These are phyloP conservation scores for Candida pseudoviswanathii DNA, from an alignment of 1,139 yeast genomes.

Conservation along the genomic window DNA sequence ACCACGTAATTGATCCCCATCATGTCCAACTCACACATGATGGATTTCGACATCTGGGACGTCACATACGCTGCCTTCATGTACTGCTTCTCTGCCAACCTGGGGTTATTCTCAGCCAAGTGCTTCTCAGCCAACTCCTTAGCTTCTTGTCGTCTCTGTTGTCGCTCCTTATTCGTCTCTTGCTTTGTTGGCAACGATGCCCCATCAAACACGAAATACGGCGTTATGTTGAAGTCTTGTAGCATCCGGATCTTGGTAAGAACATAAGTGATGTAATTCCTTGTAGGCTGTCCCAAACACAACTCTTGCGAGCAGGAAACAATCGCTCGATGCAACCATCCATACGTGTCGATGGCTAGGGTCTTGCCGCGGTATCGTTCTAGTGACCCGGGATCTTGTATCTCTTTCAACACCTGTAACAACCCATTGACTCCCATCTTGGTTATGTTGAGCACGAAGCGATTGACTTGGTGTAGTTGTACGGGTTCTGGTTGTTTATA, in stretches of 20 bases:
- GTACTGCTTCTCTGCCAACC: slow-evolving; percentile 66
- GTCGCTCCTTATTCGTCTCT: slow-evolving; percentile 70
- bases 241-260: slow-evolving; percentile 68
- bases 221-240: slow-evolving; percentile 67
- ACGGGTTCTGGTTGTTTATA: background rate
- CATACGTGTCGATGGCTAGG: slow-evolving; percentile 91
- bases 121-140: slow-evolving; percentile 55
- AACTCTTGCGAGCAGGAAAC: slow-evolving; percentile 84
- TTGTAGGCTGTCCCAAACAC: slow-evolving; percentile 71
- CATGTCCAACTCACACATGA: slow-evolving; percentile 71
- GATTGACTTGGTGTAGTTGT: background rate
- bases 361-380: slow-evolving; percentile 70
- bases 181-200: slow-evolving; percentile 80
- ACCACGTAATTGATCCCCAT: slow-evolving; percentile 71
- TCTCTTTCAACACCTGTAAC: slow-evolving; percentile 70
- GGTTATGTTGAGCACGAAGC: background rate
- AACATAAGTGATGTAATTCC: slow-evolving; percentile 61
- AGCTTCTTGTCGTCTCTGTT: slow-evolving; percentile 57
- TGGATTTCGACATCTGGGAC: slow-evolving; percentile 85
- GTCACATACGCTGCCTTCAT: slow-evolving; percentile 86
- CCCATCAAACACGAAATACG: slow-evolving; percentile 94
- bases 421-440: slow-evolving; percentile 81
- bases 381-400: slow-evolving; percentile 62
- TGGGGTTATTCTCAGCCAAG: slow-evolving; percentile 52
- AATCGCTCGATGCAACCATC: slow-evolving; percentile 93